A percentile compares a stretch with the other conserved stretches of the same genome.
phyloP scores from a whole-genome alignment of 768 basidiomycete genomes.

The Pisolithus orientalis region DNA sequence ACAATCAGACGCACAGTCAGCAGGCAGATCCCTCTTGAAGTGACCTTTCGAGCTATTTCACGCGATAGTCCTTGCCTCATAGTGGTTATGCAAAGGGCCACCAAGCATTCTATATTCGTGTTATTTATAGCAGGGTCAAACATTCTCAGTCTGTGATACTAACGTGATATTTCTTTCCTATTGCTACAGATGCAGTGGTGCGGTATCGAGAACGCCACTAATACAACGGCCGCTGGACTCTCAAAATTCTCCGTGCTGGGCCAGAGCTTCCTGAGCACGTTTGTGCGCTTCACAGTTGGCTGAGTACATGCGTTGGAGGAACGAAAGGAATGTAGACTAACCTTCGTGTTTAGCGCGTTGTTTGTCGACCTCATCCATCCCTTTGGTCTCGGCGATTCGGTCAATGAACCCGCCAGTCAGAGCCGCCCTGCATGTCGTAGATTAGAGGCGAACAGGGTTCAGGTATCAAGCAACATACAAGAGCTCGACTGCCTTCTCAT shows the following conservation, averaged over 20 bases:
- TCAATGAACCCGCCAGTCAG: constrained; percentile 22
- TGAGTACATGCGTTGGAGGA: background rate
- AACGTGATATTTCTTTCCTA: too few relatives aligned
- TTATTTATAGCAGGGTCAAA: too few relatives aligned
- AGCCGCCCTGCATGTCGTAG: constrained; percentile 14
- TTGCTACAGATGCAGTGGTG: background rate
- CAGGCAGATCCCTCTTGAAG: background rate
- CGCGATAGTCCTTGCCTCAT: too few relatives aligned
- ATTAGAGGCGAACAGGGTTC: background rate
- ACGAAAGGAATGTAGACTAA: constrained; percentile 2
- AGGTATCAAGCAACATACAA: constrained; percentile 12
- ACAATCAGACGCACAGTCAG: background rate
- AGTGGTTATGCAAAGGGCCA: too few relatives aligned
- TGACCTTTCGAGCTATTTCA: too few relatives aligned
- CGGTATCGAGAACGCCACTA: too few relatives aligned
- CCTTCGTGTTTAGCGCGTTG: constrained; percentile 17
- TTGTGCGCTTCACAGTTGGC: constrained; percentile 8
- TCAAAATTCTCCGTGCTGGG: constrained; percentile 13
- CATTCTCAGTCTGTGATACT: too few relatives aligned
- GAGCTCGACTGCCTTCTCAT: constrained; percentile 16
- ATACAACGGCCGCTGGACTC: background rate
- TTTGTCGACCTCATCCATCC: constrained; percentile 15
- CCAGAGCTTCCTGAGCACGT: constrained; percentile 6
- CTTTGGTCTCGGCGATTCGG: constrained; percentile 20
- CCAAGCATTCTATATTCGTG: too few relatives aligned